Conservation (phyloP, 768 basidiomycete genomes). For the Baorangia bicolor region DNA sequence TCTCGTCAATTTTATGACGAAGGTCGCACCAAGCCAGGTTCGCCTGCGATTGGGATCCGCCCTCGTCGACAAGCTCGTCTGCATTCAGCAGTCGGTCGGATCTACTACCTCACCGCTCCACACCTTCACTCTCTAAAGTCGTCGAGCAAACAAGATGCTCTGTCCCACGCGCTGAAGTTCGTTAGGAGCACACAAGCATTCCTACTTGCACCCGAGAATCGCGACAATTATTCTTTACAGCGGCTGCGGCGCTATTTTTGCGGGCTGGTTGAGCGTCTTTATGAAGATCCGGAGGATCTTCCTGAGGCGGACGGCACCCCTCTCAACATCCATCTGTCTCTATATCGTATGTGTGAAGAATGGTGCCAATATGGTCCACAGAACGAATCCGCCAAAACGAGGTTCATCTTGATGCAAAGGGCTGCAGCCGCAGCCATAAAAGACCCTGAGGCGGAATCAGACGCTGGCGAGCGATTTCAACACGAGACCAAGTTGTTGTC, state of each 20-base stretch:
- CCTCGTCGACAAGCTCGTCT: constrained; percentile 74
- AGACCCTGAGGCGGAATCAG: constrained; percentile 52
- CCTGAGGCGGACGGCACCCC: constrained; percentile 76
- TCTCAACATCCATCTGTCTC: constrained; percentile 67
- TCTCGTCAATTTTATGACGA: constrained; percentile 83
- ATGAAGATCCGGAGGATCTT: constrained; percentile 68
- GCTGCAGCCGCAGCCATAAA: constrained; percentile 53
- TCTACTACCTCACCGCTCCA: constrained; percentile 83
- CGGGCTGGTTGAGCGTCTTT: constrained; percentile 81
- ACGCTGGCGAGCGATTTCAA: constrained; percentile 58
- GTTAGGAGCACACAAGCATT: constrained; percentile 80
- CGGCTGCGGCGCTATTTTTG: constrained; percentile 89
- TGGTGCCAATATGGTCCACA: constrained; percentile 89
- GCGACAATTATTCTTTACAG: constrained; percentile 76
- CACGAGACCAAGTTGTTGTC: constrained; percentile 73
- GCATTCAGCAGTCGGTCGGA: constrained; percentile 84
- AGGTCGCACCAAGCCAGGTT: constrained; percentile 46
- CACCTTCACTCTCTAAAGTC: constrained; percentile 69
- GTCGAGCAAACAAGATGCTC: constrained; percentile 64
- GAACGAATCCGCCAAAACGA: constrained; percentile 67
- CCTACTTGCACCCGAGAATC: constrained; percentile 66
- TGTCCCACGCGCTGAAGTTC: constrained; percentile 82
- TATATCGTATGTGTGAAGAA: constrained; percentile 87
- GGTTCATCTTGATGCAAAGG: constrained; percentile 69
- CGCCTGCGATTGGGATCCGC: constrained; percentile 47